Evolutionary conservation across 2,329 filamentous ascomycete species (phyloP), one percentile per base, ranked within the genome.

Genomic region (Chaetomium globosum): DNA sequence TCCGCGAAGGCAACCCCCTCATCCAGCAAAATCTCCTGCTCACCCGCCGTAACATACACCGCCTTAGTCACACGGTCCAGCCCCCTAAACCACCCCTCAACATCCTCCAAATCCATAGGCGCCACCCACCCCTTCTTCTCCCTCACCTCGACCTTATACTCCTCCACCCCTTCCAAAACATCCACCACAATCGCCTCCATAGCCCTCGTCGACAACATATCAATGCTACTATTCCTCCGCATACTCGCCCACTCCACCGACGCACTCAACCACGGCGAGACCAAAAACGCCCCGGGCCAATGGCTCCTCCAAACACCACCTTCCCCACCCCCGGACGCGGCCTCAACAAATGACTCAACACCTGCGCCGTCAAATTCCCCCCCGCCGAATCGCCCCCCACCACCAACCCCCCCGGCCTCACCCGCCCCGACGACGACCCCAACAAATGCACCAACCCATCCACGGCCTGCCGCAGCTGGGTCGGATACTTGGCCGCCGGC

Each of bases 351-450:
- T 79, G 77, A 10, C 72, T 65, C 10, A 78, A 65, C 7, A 78
- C 59, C 65, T 76, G 74, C 12, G 70, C 66, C 0, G 74, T 71
- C 36, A 79, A 56, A 63, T 78, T 78, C 0, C 73, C 77, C 16
- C 77, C 77, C 0, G 76, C 76, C 12, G 77, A 78, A 58, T 79
- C 77, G 3, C 76, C 76, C 3, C 77, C 77, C 9, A 79, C 59
- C 54, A 77, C 67, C 12, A 79, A 69, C 57, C 78, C 70, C 2
- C 67, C 60, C 0, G 77, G 72, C 6, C 49, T 49, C 53, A 77
- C 65, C 3, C 59, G 4, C 5, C 77, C 77, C 1, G 70, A 65
- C 0, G 68, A 26, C 26, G n/a, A n/a, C 26, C 26, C 65, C 1
- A 78, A 67, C 1, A 79, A 51, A n/a, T 73, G 69, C 0, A 70